These are phyloP conservation scores for Sporothrix mexicana DNA, from an alignment of 2,329 filamentous ascomycete genomes.

Conservation along the genomic window DNA sequence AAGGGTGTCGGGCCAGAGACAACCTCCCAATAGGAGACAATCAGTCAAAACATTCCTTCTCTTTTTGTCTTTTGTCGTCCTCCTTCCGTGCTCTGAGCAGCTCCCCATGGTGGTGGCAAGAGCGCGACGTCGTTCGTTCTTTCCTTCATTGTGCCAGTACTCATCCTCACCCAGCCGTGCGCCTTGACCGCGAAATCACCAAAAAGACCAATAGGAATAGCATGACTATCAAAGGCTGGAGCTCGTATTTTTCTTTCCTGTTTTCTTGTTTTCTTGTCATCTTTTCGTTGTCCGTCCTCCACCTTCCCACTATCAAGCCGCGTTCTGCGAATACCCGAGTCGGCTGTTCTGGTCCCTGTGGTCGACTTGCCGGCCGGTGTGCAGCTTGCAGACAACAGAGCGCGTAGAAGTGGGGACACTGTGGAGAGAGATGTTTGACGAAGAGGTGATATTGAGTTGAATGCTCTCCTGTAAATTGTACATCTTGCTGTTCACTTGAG, in stretches of 20 bases:
- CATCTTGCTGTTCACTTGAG: too few relatives aligned
- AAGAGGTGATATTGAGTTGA: too few relatives aligned
- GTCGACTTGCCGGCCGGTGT: not conserved
- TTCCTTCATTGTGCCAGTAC: not conserved
- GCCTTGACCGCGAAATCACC: not conserved
- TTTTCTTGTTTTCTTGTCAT: not conserved
- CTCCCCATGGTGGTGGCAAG: not conserved
- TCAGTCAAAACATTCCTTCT: not conserved
- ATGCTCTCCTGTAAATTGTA: too few relatives aligned
- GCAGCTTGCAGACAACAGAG: not conserved
- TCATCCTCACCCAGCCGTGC: not conserved
- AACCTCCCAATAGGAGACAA: not conserved
- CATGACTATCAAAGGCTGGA: not conserved
- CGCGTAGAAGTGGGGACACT: not conserved
- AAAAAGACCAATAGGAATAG: not conserved
- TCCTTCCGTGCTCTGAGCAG: constrained; percentile 8
- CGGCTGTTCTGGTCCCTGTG: constrained; percentile 37
- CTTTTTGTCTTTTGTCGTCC: not conserved
- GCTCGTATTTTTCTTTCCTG: not conserved
- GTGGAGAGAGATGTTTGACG: not conserved
- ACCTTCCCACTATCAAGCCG: constrained; percentile 33
- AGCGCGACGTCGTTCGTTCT: not conserved
- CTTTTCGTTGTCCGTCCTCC: constrained; percentile 9
- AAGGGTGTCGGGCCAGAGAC: not conserved
- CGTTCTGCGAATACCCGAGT: constrained; percentile 37